A percentile compares a stretch with the other conserved stretches of the same genome.
phyloP scores from a whole-genome alignment of 2,329 filamentous ascomycete species.

The Scleromitrula shiraiana region DNA sequence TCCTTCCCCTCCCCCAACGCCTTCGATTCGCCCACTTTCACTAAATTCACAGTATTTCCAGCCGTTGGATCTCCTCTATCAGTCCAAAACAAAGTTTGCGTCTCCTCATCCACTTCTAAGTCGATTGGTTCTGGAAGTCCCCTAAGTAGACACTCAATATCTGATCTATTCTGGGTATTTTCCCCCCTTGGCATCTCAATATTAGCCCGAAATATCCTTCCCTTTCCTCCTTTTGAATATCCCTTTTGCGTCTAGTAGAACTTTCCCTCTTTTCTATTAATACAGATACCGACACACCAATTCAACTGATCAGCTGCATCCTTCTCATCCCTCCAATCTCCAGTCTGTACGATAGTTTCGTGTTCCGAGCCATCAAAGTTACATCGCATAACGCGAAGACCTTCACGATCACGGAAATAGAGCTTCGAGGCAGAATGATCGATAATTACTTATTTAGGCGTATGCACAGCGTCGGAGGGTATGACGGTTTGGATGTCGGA shows the following conservation, averaged over 20 bases:
- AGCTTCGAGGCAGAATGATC: conserved; percentile 21
- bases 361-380: conserved; percentile 34
- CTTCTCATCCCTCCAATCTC: conserved; percentile 10
- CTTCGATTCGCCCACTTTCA: conserved; percentile 9
- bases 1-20: not conserved
- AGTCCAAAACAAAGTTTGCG: conserved; percentile 47
- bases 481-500: conserved; percentile 37
- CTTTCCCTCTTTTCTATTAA: conserved; percentile 35
- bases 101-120: conserved; percentile 42
- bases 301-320: conserved; percentile 17
- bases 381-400: conserved; percentile 34
- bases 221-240: conserved; percentile 39
- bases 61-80: conserved; percentile 49
- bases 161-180: conserved; percentile 1
- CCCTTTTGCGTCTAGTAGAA: conserved; percentile 58
- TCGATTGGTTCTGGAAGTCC: conserved; percentile 49
- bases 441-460: conserved; percentile 37
- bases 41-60: conserved; percentile 45
- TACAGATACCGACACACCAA: conserved; percentile 50
- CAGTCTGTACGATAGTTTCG: conserved; percentile 28
- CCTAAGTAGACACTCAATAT: conserved; percentile 29
- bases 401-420: conserved; percentile 40
- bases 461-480: conserved; percentile 38
- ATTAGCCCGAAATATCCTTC: conserved; percentile 44
- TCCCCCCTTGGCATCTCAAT: conserved; percentile 33